Conservation (phyloP, 768 basidiomycete genomes). For the Dacryopinax primogenitus region DNA sequence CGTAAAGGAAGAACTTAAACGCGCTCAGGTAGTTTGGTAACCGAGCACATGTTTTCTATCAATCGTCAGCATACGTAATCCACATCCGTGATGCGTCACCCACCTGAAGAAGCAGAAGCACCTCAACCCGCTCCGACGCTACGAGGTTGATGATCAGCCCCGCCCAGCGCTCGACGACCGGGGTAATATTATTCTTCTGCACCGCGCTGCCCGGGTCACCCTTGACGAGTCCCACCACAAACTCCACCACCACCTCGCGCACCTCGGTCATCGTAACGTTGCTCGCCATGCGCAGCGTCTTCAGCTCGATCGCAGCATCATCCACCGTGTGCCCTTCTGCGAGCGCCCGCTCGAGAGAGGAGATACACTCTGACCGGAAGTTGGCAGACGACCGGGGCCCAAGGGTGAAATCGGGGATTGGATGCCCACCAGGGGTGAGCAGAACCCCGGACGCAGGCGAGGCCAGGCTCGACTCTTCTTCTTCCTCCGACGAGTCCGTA, state of each 20-base stretch:
- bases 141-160: conserved; percentile 66
- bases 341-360: conserved; percentile 84
- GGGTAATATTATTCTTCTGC: conserved; percentile 54
- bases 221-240: conserved; percentile 59
- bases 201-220: conserved; percentile 44
- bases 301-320: conserved; percentile 85
- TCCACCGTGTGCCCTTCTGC: conserved; percentile 83
- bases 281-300: conserved; percentile 92
- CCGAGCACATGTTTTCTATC: conserved; percentile 21
- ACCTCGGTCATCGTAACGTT: conserved; percentile 83
- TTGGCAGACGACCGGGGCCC: conserved; percentile 35
- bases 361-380: conserved; percentile 62
- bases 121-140: conserved; percentile 70
- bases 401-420: conserved; percentile 21
- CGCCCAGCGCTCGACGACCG: conserved; percentile 68
- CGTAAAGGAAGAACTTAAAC: conserved; percentile 75
- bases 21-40: conserved; percentile 47
- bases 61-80: neutral
- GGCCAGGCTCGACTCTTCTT: conserved; percentile 31
- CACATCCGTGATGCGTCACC: conserved; percentile 17
- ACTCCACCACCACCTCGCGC: conserved; percentile 76
- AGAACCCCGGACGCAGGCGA: conserved; percentile 32
- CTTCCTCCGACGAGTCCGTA: conserved; percentile 28
- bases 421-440: conserved; percentile 31
- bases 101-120: conserved; percentile 67